These are phyloP conservation scores for Dictyostelium brefeldianum DNA, from an alignment of 78 protist species.

Conservation along the genomic window DNA sequence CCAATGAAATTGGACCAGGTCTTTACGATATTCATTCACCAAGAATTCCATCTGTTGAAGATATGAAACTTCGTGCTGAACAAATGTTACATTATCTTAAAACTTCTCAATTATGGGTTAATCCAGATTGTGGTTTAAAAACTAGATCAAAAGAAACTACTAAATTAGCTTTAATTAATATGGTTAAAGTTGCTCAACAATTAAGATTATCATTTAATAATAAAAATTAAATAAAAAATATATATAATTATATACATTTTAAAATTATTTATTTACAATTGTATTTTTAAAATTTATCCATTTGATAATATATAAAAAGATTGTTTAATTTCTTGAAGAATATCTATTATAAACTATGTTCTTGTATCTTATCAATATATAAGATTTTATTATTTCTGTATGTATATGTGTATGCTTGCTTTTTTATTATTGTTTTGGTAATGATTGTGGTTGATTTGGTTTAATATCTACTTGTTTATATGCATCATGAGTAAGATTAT, in stretches of 20 bases:
- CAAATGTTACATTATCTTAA: conserved; percentile 57
- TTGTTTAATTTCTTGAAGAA: too few species aligned
- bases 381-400: too few species aligned
- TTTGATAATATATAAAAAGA: conserved; percentile 66
- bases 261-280: too few species aligned
- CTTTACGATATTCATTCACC: conserved; percentile 93
- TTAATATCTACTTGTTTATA: not conserved
- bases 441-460: too few species aligned
- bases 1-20: conserved; percentile 91
- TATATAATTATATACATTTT: not conserved
- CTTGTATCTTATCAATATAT: too few species aligned
- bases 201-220: not conserved
- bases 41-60: conserved; percentile 81
- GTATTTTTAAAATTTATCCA: conserved; percentile 10
- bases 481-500: not conserved
- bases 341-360: too few species aligned
- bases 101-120: conserved; percentile 75
- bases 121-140: conserved; percentile 93
- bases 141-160: conserved; percentile 66
- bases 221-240: not conserved
- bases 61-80: conserved; percentile 75
- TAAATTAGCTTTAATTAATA: conserved; percentile 43
- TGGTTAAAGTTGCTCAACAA: conserved; percentile 76
- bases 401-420: too few species aligned
- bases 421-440: not conserved